Conservation (phyloP, 768 basidiomycete species). For the Lactarius deliciosus region DNA sequence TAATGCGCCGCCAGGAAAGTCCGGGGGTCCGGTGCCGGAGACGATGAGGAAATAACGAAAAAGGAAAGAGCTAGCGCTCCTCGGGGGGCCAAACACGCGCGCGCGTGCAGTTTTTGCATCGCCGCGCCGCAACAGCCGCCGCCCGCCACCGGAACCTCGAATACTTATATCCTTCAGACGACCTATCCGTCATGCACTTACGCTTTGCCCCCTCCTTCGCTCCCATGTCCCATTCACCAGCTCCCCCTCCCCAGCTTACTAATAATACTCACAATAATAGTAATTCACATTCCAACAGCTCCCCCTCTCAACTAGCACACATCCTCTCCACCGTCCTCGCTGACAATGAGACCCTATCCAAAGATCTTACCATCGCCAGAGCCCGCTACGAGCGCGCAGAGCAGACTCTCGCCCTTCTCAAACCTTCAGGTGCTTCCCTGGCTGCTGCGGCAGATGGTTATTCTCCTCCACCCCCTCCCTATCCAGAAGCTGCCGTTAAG, state of each 20-base stretch:
- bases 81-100: conserved; percentile 29
- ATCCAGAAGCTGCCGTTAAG: conserved; percentile 27
- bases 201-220: conserved; percentile 26
- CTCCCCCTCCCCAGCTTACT: conserved; percentile 26
- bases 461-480: conserved; percentile 15
- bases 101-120: conserved; percentile 26
- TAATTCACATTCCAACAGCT: conserved; percentile 13
- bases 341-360: conserved; percentile 28
- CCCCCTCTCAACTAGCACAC: conserved; percentile 29
- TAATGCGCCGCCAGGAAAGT: conserved; percentile 5
- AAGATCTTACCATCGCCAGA: conserved; percentile 24
- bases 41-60: conserved; percentile 18
- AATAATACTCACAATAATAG: conserved; percentile 16
- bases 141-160: conserved; percentile 29
- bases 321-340: conserved; percentile 30
- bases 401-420: conserved; percentile 25
- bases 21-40: conserved; percentile 23
- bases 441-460: conserved; percentile 14
- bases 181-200: conserved; percentile 25
- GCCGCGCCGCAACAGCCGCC: conserved; percentile 29
- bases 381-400: conserved; percentile 28
- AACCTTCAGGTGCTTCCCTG: conserved; percentile 10
- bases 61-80: conserved; percentile 28
- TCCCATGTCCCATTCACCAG: conserved; percentile 29
- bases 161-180: conserved; percentile 30